Evolutionary conservation across 2,329 filamentous ascomycete genomes (phyloP), one percentile per base, ranked within the genome.

Genomic region (Lecanicillium sp.): DNA sequence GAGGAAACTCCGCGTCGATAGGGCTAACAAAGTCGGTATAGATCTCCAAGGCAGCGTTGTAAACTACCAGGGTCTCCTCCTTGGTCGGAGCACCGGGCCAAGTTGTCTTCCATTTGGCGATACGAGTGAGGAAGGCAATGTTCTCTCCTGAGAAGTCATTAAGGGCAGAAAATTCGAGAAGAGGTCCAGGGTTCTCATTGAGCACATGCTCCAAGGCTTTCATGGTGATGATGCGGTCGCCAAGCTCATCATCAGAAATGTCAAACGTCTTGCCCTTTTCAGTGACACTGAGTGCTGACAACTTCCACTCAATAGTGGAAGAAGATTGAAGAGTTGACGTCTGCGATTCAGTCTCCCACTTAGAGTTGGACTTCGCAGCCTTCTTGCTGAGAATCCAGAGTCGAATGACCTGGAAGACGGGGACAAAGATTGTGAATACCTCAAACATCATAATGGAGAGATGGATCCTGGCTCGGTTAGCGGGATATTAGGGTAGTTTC

Each of bases 101-200:
- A 11, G 36, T 22, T 3, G 37, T 33, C 40, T 68, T 70, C 66
- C 69, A 77, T 39, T 62, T 58, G 11, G 59, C 53, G 17, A 74
- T 61, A 28, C 60, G 58, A 17, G 60, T 66, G 2, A 77, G 59
- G 55, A 78, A 78, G 20, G 71, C 64, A 46, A 78, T 71, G 47
- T 78, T 77, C 50, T 77, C 73, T 10, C 71, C 72, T 1, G 72
- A 75, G 49, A 77, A 75, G 44, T 77, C 73, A 40, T 66, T 65
- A 0, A 65, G 58, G 3, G 71, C 71, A 1, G 73, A 70, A 48
- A 73, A 77, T 36, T 68, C 57, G 22, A 74, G 66, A 0, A 77
- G 59, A 2, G 64, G 64, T 2, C 60, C 55, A 1, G 66, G 61
- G 45, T 73, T 70, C 39, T 60, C 55, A 6, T 59, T 50, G 2